These are phyloP conservation scores for Corylus americana DNA, from an alignment of 306 rosid genomes.

Conservation along the genomic window DNA sequence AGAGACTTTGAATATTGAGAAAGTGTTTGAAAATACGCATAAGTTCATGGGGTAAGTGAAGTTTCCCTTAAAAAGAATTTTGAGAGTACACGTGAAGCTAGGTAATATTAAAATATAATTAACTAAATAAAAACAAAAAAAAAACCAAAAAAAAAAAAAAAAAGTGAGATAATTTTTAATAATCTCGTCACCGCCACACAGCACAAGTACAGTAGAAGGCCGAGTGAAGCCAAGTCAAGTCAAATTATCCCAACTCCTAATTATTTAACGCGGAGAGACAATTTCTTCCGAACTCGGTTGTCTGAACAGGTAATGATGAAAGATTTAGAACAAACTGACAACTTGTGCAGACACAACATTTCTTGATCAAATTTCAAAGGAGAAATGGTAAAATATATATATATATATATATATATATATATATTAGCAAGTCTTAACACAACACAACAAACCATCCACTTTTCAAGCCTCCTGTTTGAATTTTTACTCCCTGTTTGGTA, in stretches of 20 bases:
- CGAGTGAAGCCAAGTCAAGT: neutral
- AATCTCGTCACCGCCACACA: neutral
- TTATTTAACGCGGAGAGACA: neutral
- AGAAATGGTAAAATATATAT: neutral
- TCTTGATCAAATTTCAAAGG: neutral
- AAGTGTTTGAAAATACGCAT: no score
- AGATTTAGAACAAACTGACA: neutral
- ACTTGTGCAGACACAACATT: neutral
- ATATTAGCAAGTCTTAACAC: neutral
- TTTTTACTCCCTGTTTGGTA: neutral
- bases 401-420: no score
- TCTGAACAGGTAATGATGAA: neutral
- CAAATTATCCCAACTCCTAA: neutral
- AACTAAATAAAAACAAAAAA: no score
- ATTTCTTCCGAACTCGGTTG: neutral
- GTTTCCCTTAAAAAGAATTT: no score
- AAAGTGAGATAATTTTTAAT: no score
- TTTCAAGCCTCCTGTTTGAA: neutral
- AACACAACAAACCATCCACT: neutral
- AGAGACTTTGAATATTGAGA: no score
- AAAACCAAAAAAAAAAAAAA: no score
- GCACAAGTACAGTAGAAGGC: neutral
- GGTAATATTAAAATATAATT: no score
- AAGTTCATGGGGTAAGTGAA: no score
- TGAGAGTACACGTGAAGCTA: no score